Evolutionary conservation across 148 eudicot species (phyloP), one percentile per base, ranked within the genome.

Genomic region (Rhododendron kiyosumense): DNA sequence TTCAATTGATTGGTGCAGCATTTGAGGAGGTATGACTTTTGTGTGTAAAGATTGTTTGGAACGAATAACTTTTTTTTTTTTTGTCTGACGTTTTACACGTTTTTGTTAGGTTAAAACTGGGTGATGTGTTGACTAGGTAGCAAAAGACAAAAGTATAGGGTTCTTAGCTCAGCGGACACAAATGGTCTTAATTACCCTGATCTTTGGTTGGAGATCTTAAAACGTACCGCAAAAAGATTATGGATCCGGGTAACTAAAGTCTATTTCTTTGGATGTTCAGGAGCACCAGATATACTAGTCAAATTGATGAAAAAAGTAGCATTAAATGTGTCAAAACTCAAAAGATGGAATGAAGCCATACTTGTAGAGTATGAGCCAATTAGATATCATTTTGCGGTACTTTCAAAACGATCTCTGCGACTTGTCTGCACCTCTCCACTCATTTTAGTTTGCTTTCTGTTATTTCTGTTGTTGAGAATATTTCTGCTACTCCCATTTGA

Each of bases 1-100:
- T 94, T 86, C 99, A 95, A 88, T 93, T 97, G 94, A 94, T 97
- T 86, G 96, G 98, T 88, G 94, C 98, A 78, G 96, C 99, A 81
- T 97, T 93, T 88, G 92, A 93, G 79, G 99, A 97, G 99, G 99
- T 95, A 41, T 20, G 67, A 1, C 34, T 9, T 24, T 54, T 54
- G 3, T 59, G 26, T 73, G 45, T 49, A 51, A 30, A 18, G 51
- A 81, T 76, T 77, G 48, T 57, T 49, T 75, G 32, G 52, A 79
- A 57, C 32, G 13, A 9, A 5, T 30, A 34, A 63, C 30, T 7
- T 41, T 81, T 81, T 32, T 32, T n/a, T n/a, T n/a, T 63, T 38
- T 30, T n/a, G 7, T 46, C 5, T 48, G 24, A 11, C 18, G 7
- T 15, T 84, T 9, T 49, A 32, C 7, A 8, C n/a, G 2, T 14